Conservation (phyloP, 2,329 filamentous ascomycete species). For the Cercospora zeina region DNA sequence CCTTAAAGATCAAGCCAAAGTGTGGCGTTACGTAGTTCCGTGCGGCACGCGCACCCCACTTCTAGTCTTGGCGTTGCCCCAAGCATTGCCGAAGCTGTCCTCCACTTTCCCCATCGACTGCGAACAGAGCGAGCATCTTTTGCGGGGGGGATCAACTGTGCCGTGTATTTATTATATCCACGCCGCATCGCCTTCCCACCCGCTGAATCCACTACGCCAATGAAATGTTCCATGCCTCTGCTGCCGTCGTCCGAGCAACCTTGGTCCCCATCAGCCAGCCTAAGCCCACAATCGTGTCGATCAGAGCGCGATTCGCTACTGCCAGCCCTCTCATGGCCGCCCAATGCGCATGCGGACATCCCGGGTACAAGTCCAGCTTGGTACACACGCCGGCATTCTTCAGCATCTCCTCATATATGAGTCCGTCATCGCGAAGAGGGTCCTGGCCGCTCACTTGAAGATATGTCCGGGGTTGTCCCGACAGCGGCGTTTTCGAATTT, state of each 20-base stretch:
- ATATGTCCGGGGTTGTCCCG: constrained; percentile 50
- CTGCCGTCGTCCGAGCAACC: constrained; percentile 11
- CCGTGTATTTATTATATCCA: not conserved
- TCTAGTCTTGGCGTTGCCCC: not conserved
- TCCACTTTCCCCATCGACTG: not conserved
- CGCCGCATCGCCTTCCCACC: not conserved
- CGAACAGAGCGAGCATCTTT: not conserved
- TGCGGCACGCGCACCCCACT: too few species aligned
- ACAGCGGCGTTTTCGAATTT: constrained; percentile 38
- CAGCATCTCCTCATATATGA: constrained; percentile 55
- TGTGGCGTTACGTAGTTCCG: too few species aligned
- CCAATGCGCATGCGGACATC: constrained; percentile 48
- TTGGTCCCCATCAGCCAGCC: constrained; percentile 41
- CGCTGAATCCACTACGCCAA: not conserved
- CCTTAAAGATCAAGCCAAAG: too few species aligned
- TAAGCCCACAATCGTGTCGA: constrained; percentile 40
- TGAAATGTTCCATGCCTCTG: constrained; percentile 13
- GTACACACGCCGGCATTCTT: constrained; percentile 50
- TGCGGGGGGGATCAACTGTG: constrained; percentile 3
- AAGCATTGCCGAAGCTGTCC: not conserved
- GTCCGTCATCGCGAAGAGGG: constrained; percentile 53
- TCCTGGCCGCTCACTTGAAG: constrained; percentile 56
- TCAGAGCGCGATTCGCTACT: constrained; percentile 32
- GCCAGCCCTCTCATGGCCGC: constrained; percentile 39
- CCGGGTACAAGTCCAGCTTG: constrained; percentile 48